Evolutionary conservation across 306 rosid genomes (phyloP).

Genomic region (Trifolium repens): DNA sequence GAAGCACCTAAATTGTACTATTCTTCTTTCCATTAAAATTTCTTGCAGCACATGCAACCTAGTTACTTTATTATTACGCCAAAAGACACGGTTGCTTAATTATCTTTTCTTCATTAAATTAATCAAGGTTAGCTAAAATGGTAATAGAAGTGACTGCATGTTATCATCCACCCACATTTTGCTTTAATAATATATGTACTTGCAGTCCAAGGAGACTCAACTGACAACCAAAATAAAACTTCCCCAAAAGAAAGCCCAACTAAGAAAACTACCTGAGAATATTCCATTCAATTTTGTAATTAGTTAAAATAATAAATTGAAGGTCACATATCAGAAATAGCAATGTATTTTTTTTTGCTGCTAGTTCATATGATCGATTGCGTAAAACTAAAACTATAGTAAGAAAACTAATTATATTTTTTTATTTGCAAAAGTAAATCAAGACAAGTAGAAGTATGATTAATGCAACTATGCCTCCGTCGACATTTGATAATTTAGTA

Average conservation of each 20-base stretch:
- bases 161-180: constrained; percentile 56
- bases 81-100: constrained; percentile 45
- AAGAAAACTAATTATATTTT: constrained; percentile 22
- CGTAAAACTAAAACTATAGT: constrained; percentile 25
- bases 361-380: constrained; percentile 18
- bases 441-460: background rate
- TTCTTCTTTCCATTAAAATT: constrained; percentile 33
- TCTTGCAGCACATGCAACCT: constrained; percentile 62
- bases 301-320: background rate
- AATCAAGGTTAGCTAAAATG: constrained; percentile 41
- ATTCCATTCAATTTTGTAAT: constrained; percentile 38
- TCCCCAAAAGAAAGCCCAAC: constrained; percentile 46
- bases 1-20: constrained; percentile 43
- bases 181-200: constrained; percentile 45
- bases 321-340: background rate
- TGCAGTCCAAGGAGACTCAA: constrained; percentile 34
- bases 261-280: constrained; percentile 58
- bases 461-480: background rate
- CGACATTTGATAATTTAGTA: background rate
- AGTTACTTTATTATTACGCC: constrained; percentile 41
- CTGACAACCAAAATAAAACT: constrained; percentile 53
- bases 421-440: constrained; percentile 11
- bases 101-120: constrained; percentile 36
- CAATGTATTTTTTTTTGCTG: background rate
- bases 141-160: constrained; percentile 57